These are phyloP conservation scores for Botrytis galanthina DNA, from an alignment of 2,329 filamentous ascomycete species.

Conservation along the genomic window DNA sequence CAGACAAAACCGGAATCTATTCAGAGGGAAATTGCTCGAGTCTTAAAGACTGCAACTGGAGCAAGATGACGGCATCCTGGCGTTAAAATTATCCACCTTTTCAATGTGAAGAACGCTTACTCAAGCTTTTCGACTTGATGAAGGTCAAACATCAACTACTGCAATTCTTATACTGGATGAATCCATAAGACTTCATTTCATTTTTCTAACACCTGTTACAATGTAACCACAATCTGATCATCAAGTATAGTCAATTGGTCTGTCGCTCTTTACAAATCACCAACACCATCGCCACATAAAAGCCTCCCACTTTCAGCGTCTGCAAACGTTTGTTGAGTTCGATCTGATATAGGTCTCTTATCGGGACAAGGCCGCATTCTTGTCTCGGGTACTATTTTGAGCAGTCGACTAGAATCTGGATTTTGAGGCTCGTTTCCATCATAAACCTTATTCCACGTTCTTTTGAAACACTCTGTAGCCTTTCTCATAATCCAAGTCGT, in stretches of 20 bases:
- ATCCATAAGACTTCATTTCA: not conserved
- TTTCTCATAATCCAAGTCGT: not conserved
- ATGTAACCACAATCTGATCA: not conserved
- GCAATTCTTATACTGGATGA: not conserved
- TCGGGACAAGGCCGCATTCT: not conserved
- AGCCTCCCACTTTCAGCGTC: not conserved
- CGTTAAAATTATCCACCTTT: conserved; percentile 1
- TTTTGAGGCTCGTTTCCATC: not conserved
- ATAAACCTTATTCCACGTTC: not conserved
- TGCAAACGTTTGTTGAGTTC: not conserved
- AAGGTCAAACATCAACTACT: not conserved
- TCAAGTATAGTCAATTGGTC: not conserved
- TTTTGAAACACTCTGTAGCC: not conserved
- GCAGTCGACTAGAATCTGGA: not conserved
- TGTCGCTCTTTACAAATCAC: not conserved
- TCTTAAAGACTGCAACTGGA: not conserved
- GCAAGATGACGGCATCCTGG: not conserved
- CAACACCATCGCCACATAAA: not conserved
- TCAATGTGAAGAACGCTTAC: not conserved
- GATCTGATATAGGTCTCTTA: conserved; percentile 2
- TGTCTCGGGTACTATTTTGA: not conserved
- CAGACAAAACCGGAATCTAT: not conserved
- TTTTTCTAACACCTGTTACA: not conserved
- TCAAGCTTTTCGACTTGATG: not conserved
- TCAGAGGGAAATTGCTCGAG: not conserved